phyloP scores from a whole-genome alignment of 345 rosid genomes.

The Mallotus nudiflorus region DNA sequence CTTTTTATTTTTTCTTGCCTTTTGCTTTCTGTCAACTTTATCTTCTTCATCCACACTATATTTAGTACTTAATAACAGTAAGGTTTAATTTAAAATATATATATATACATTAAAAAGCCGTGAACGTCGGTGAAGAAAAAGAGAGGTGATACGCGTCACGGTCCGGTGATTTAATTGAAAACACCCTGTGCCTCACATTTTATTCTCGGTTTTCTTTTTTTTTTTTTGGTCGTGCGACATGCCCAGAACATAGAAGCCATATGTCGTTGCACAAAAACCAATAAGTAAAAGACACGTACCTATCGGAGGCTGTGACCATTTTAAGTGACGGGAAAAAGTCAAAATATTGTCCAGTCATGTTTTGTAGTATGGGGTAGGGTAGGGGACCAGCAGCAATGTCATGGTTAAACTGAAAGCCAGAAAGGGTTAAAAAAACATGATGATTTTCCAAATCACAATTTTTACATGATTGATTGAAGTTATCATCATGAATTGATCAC shows the following conservation, averaged over 20 bases:
- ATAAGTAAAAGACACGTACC: conserved; percentile 11
- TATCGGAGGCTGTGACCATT: conserved; percentile 1
- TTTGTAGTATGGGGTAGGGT: too few relatives aligned
- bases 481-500: not conserved
- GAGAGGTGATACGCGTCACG: not conserved
- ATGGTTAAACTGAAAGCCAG: conserved; percentile 12
- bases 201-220: too few relatives aligned
- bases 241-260: too few relatives aligned
- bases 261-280: conserved; percentile 1
- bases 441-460: not conserved
- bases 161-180: not conserved
- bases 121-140: not conserved
- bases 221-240: too few relatives aligned
- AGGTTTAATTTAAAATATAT: not conserved
- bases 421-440: not conserved
- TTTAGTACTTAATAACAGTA: not conserved
- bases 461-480: not conserved
- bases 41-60: not conserved
- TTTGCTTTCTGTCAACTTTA: not conserved
- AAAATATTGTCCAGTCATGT: not conserved
- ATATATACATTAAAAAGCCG: not conserved
- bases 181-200: conserved; percentile 14
- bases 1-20: not conserved
- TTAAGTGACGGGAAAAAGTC: not conserved
- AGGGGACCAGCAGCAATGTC: not conserved